Evolutionary conservation across 2,329 filamentous ascomycete species (phyloP).

Genomic region (Coniochaeta hoffmannii): DNA sequence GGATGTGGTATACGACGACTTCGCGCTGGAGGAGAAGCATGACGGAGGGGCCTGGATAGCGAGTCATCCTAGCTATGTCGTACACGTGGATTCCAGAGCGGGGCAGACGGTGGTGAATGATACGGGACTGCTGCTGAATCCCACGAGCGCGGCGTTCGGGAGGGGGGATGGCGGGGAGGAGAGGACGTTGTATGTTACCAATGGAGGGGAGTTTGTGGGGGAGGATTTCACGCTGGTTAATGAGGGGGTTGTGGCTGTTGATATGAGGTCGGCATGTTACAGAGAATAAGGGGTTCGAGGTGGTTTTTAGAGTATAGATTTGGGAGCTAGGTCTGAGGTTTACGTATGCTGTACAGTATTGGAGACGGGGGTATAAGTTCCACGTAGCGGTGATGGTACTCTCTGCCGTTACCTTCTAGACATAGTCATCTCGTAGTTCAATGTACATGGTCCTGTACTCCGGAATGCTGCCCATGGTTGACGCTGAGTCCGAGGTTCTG

Average conservation of each 20-base stretch:
- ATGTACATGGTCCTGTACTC: too few relatives aligned
- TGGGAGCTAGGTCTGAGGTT: too few relatives aligned
- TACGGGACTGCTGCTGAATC: neutral
- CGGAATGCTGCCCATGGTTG: too few relatives aligned
- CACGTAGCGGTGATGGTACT: too few relatives aligned
- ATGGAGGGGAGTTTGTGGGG: slow-evolving; percentile 6
- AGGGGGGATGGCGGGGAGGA: slow-evolving; percentile 7
- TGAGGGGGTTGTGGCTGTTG: slow-evolving; percentile 6
- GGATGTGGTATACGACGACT: slow-evolving; percentile 12
- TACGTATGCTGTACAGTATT: too few relatives aligned
- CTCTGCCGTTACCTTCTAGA: too few relatives aligned
- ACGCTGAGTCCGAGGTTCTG: too few relatives aligned
- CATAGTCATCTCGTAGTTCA: too few relatives aligned
- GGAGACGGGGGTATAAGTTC: too few relatives aligned
- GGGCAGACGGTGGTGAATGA: slow-evolving; percentile 10
- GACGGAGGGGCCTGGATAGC: slow-evolving; percentile 9
- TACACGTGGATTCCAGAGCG: slow-evolving; percentile 4
- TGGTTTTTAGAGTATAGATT: too few relatives aligned
- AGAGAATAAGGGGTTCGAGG: too few relatives aligned
- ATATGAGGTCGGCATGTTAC: too few relatives aligned
- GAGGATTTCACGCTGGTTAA: slow-evolving; percentile 5
- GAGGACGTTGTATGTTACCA: slow-evolving; percentile 11
- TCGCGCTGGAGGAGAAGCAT: slow-evolving; percentile 7
- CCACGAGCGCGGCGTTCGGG: slow-evolving; percentile 8
- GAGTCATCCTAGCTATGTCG: slow-evolving; percentile 10